Evolutionary conservation across 2,329 filamentous ascomycete species (phyloP).

Genomic region (Rutstroemia sp.): DNA sequence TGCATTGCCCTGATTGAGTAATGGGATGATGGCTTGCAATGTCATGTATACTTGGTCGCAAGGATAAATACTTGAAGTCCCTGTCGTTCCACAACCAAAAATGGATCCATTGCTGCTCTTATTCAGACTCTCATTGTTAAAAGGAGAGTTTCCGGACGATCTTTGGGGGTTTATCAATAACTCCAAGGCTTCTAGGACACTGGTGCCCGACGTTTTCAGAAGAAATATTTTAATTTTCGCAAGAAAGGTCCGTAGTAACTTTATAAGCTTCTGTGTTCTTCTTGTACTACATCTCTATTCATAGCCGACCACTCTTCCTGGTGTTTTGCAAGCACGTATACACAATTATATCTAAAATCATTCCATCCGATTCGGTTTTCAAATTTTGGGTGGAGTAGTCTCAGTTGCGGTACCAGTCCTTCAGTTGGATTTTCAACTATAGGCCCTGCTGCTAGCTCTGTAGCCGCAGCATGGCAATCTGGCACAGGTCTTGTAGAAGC

Average conservation of each 20-base stretch:
- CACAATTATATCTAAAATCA: background rate
- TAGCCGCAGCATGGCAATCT: constrained; percentile 23
- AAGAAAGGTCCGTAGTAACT: background rate
- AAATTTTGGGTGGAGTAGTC: background rate
- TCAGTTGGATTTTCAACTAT: constrained; percentile 19
- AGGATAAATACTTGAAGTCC: too few relatives aligned
- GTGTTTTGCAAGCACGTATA: background rate
- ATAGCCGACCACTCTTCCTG: background rate
- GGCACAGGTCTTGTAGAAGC: constrained; percentile 22
- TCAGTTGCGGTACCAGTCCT: background rate
- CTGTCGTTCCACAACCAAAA: too few relatives aligned
- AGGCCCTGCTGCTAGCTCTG: constrained; percentile 18
- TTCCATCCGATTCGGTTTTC: background rate
- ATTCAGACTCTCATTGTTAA: too few relatives aligned
- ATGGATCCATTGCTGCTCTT: too few relatives aligned
- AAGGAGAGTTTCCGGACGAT: background rate
- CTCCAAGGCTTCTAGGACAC: background rate
- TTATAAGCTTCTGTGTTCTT: too few relatives aligned
- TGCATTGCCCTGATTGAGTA: too few relatives aligned
- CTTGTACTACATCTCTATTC: background rate
- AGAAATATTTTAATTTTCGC: background rate
- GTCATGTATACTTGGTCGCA: too few relatives aligned
- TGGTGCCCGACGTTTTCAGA: background rate
- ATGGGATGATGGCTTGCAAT: too few relatives aligned
- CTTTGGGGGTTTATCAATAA: background rate